Percentiles rank a stretch among this genome's conserved stretches.
phyloP scores from a whole-genome alignment of 1,139 yeast genomes.

The Yamadazyma mexicana region DNA sequence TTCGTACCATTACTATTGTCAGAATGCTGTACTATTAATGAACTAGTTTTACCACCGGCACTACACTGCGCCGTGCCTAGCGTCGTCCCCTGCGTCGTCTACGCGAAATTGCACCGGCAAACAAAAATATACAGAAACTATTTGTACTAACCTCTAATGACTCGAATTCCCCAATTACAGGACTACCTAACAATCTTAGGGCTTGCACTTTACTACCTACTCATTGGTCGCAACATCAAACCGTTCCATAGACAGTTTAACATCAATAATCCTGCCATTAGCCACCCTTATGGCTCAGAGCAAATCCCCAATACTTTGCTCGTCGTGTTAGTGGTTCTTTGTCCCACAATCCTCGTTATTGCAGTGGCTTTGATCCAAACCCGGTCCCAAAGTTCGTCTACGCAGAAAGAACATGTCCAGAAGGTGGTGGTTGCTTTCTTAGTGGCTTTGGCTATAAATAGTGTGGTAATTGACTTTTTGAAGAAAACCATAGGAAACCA shows the following conservation, averaged over 20 bases:
- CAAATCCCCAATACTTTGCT: slow-evolving; percentile 25
- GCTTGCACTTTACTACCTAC: slow-evolving; percentile 4
- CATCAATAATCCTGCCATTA: slow-evolving; percentile 30
- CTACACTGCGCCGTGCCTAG: no score
- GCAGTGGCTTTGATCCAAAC: slow-evolving; percentile 4
- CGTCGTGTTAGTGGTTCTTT: slow-evolving; percentile 24
- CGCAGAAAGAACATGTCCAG: slow-evolving; percentile 23
- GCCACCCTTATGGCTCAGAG: slow-evolving; percentile 47
- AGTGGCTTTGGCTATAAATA: slow-evolving; percentile 52
- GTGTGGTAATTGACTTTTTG: slow-evolving; percentile 61
- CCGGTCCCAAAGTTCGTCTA: background rate
- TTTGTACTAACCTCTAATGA: background rate
- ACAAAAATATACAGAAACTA: no score
- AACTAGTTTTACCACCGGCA: no score
- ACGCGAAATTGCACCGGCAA: background rate
- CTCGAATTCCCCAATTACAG: background rate
- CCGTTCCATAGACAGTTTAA: slow-evolving; percentile 38
- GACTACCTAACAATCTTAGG: slow-evolving; percentile 5
- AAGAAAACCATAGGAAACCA: slow-evolving; percentile 80
- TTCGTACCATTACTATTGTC: slow-evolving; percentile 18
- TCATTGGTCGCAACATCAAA: slow-evolving; percentile 7
- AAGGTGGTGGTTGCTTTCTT: slow-evolving; percentile 53
- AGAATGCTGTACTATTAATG: no score
- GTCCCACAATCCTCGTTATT: slow-evolving; percentile 22
- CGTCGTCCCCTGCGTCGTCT: background rate